phyloP scores from a whole-genome alignment of 345 rosid genomes.

The Eucalyptus lansdowneana region DNA sequence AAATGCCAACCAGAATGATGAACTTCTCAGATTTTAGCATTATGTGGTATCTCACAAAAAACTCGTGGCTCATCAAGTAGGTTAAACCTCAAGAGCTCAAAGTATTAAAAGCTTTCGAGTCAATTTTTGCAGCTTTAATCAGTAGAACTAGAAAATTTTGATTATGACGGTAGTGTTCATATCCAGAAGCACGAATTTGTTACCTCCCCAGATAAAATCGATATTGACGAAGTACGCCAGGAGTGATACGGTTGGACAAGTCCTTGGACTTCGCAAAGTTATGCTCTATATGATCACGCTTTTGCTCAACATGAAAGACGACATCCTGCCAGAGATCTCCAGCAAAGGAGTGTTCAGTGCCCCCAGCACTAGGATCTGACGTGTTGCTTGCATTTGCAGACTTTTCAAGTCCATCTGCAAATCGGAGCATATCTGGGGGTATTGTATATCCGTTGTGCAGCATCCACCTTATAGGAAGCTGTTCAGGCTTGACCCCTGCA shows the following conservation, averaged over 20 bases:
- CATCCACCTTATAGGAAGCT: constrained; percentile 90
- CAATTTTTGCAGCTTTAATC: background rate
- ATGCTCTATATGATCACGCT: constrained; percentile 20
- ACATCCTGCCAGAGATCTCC: constrained; percentile 47
- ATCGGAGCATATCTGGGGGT: constrained; percentile 68
- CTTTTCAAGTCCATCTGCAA: constrained; percentile 28
- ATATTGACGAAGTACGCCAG: constrained; percentile 46
- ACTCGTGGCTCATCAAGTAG: background rate
- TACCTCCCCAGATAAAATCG: constrained; percentile 84
- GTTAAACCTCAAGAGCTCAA: background rate
- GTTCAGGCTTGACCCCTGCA: constrained; percentile 36
- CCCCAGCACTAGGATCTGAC: constrained; percentile 7
- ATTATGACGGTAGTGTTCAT: background rate
- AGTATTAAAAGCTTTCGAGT: background rate
- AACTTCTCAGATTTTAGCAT: background rate
- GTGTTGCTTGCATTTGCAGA: background rate
- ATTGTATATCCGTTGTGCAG: constrained; percentile 69
- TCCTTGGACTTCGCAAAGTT: constrained; percentile 33
- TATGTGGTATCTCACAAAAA: background rate
- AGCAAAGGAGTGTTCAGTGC: constrained; percentile 23
- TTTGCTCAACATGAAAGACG: constrained; percentile 18
- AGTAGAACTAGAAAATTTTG: background rate
- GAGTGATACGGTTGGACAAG: constrained; percentile 59
- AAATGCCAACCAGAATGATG: background rate
- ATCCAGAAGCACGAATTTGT: background rate